A percentile compares a stretch with the other conserved stretches of the same genome.
Evolutionary conservation across 208 protist genomes (phyloP).

Genomic region (Leishmania lainsoni): DNA sequence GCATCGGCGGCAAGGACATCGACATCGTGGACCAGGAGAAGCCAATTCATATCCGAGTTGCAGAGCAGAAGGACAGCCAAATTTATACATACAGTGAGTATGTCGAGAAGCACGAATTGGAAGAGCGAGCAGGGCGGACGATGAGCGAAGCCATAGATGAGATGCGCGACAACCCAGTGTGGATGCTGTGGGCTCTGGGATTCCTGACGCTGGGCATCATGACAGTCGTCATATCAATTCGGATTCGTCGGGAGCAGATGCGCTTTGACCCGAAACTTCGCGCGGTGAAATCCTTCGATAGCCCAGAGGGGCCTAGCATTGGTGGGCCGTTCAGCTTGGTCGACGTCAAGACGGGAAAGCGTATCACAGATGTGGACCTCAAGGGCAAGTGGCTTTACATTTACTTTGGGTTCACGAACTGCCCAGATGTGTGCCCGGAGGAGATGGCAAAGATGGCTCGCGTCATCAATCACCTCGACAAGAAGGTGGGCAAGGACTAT

Average conservation of each 20-base stretch:
- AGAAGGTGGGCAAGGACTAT: conserved; percentile 76
- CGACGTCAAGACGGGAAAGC: conserved; percentile 65
- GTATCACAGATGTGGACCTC: conserved; percentile 75
- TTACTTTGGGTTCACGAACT: conserved; percentile 98
- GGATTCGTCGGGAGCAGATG: conserved; percentile 76
- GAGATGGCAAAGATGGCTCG: conserved; percentile 95
- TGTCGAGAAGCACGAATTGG: conserved; percentile 68
- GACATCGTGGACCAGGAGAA: conserved; percentile 70
- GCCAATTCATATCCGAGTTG: conserved; percentile 72
- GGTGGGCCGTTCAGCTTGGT: conserved; percentile 72
- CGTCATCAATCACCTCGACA: conserved; percentile 78
- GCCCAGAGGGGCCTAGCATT: conserved; percentile 70
- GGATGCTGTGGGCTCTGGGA: conserved; percentile 77
- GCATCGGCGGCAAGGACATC: conserved; percentile 68
- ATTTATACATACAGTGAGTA: conserved; percentile 86
- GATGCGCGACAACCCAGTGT: conserved; percentile 72
- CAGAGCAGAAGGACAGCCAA: conserved; percentile 73
- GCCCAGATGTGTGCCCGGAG: conserved; percentile 96
- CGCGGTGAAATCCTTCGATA: conserved; percentile 75
- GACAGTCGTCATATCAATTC: conserved; percentile 77
- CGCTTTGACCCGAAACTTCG: conserved; percentile 79
- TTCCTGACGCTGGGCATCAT: conserved; percentile 52
- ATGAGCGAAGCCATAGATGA: conserved; percentile 61
- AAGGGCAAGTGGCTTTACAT: conserved; percentile 93
- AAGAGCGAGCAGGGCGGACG: conserved; percentile 41